Conservation (phyloP, 208 protist genomes). For the Wallacemonas rigidus region DNA sequence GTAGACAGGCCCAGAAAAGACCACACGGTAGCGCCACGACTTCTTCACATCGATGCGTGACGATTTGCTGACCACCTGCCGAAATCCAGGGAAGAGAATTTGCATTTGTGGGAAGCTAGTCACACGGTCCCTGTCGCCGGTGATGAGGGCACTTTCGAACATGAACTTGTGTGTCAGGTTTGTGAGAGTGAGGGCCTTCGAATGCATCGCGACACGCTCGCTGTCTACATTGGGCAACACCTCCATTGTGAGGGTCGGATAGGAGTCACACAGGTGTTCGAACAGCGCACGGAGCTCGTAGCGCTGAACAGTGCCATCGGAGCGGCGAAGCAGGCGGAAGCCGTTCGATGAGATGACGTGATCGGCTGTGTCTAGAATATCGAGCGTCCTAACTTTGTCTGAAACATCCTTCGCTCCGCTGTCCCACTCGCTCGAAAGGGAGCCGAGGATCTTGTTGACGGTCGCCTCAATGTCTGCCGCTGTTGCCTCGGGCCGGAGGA, state of each 20-base stretch:
- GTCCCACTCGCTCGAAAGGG: constrained; percentile 26
- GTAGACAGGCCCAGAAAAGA: constrained; percentile 53
- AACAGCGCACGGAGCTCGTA: constrained; percentile 72
- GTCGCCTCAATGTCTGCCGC: constrained; percentile 30
- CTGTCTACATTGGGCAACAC: constrained; percentile 84
- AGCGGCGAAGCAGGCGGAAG: constrained; percentile 60
- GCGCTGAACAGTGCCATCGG: constrained; percentile 25
- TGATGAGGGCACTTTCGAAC: constrained; percentile 56
- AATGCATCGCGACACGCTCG: constrained; percentile 59
- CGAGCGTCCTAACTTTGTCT: constrained; percentile 28
- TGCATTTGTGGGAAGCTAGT: constrained; percentile 69
- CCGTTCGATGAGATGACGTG: constrained; percentile 38
- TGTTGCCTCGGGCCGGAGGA: constrained; percentile 26
- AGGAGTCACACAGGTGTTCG: constrained; percentile 49
- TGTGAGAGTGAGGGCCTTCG: constrained; percentile 36
- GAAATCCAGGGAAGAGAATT: constrained; percentile 77
- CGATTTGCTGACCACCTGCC: constrained; percentile 30
- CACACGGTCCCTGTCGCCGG: constrained; percentile 62
- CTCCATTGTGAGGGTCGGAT: constrained; percentile 71
- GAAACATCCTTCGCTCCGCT: constrained; percentile 4
- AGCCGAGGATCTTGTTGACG: constrained; percentile 30
- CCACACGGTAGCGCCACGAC: constrained; percentile 25
- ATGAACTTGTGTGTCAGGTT: constrained; percentile 51
- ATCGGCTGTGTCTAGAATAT: constrained; percentile 61
- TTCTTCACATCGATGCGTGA: constrained; percentile 25